Percentiles rank a stretch among this genome's conserved stretches.
phyloP scores from a whole-genome alignment of 306 rosid genomes.

The Sesbania bispinosa region DNA sequence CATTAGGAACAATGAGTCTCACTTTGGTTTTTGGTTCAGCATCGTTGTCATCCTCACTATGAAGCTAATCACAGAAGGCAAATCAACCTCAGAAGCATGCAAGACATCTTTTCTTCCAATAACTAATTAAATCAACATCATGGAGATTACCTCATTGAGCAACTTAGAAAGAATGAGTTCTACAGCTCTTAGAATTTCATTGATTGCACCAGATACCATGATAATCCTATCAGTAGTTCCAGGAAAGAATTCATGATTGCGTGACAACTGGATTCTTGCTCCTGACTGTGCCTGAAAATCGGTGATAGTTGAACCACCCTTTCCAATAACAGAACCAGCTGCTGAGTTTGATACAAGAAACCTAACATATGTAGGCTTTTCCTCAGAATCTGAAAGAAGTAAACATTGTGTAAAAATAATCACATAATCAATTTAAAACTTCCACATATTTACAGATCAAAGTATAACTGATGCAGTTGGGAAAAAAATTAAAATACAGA shows the following conservation, averaged over 20 bases:
- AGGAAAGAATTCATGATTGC: conserved; percentile 95
- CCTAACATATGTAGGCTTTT: conserved; percentile 83
- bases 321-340: conserved; percentile 99
- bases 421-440: conserved; percentile 13
- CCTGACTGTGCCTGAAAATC: conserved; percentile 99
- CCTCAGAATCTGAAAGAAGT: conserved; percentile 60
- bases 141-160: conserved; percentile 78
- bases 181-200: conserved; percentile 78
- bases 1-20: conserved; percentile 90
- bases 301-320: conserved; percentile 99
- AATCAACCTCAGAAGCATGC: conserved; percentile 24
- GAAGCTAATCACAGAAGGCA: conserved; percentile 49
- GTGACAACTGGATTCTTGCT: conserved; percentile 95
- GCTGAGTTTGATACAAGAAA: conserved; percentile 99
- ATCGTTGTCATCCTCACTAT: conserved; percentile 77
- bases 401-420: conserved; percentile 19
- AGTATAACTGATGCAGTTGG: not conserved
- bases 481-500: not conserved
- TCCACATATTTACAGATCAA: conserved; percentile 1
- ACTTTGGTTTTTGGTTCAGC: conserved; percentile 84
- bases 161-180: conserved; percentile 87
- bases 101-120: conserved; percentile 10
- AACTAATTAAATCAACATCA: conserved; percentile 16
- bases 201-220: conserved; percentile 87
- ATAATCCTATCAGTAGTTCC: conserved; percentile 98